These are phyloP conservation scores for Prunus campanulata DNA, from an alignment of 306 rosid genomes.

Conservation along the genomic window DNA sequence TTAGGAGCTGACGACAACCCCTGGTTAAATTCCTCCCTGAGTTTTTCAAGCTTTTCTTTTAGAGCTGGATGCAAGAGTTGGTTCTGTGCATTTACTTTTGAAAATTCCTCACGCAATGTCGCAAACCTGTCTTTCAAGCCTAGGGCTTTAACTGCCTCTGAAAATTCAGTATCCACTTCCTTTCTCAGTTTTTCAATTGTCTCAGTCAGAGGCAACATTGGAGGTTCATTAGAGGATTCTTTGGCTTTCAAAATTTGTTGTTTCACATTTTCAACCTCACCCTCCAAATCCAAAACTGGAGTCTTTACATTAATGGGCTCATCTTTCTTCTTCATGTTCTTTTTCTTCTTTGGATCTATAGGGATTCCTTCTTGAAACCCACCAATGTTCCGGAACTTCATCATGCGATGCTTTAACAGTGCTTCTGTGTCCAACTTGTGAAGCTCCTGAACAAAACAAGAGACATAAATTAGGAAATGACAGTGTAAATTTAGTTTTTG, in stretches of 20 bases:
- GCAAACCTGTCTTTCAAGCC: slow-evolving; percentile 59
- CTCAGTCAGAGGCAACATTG: slow-evolving; percentile 45
- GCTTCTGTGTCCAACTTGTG: slow-evolving; percentile 53
- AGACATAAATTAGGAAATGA: slow-evolving; percentile 20
- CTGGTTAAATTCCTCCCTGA: slow-evolving; percentile 53
- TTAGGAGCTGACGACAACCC: slow-evolving; percentile 56
- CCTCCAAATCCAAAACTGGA: slow-evolving; percentile 42
- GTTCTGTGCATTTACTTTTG: slow-evolving; percentile 43
- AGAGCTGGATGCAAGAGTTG: slow-evolving; percentile 51
- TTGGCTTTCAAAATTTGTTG: slow-evolving; percentile 43
- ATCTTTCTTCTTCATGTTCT: slow-evolving; percentile 74
- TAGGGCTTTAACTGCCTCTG: slow-evolving; percentile 54
- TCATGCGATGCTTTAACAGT: slow-evolving; percentile 64
- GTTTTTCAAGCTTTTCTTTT: slow-evolving; percentile 57
- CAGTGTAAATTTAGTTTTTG: slow-evolving; percentile 18
- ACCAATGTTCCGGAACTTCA: slow-evolving; percentile 81
- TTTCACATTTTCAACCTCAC: slow-evolving; percentile 57
- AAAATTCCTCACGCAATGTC: slow-evolving; percentile 48
- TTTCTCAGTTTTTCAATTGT: slow-evolving; percentile 52
- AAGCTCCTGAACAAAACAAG: slow-evolving; percentile 62
- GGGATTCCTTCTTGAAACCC: slow-evolving; percentile 77
- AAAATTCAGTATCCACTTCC: slow-evolving; percentile 60
- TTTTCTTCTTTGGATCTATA: slow-evolving; percentile 54
- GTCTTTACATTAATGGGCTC: slow-evolving; percentile 31
- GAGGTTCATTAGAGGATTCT: slow-evolving; percentile 42